Evolutionary conservation across 495 filamentous ascomycete genomes (phyloP).

Genomic region (Podospora bellae-mahoneyi): DNA sequence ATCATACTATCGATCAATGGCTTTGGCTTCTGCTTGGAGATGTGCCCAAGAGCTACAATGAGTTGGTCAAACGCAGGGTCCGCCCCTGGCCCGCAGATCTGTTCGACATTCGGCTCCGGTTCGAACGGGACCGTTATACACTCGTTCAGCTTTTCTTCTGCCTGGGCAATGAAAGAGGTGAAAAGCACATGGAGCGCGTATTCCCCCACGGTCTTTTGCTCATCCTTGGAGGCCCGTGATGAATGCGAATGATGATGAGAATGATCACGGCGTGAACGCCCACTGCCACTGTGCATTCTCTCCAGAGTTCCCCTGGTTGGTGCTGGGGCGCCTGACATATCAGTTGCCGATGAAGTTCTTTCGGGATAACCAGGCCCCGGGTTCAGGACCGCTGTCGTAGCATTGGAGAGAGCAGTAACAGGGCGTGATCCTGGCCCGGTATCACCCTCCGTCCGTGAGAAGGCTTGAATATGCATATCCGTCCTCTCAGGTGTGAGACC

Average conservation of each 20-base stretch:
- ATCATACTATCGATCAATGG: slow-evolving; percentile 96
- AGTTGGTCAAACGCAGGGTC: slow-evolving; percentile 94
- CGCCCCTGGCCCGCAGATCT: slow-evolving; percentile 82
- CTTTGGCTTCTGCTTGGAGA: slow-evolving; percentile 89
- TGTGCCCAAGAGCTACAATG: slow-evolving; percentile 87
- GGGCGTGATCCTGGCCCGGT: slow-evolving; percentile 34
- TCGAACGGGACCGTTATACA: slow-evolving; percentile 71
- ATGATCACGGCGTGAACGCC: slow-evolving; percentile 64
- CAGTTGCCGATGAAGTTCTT: slow-evolving; percentile 33
- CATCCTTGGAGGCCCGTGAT: slow-evolving; percentile 61
- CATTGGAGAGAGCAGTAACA: slow-evolving; percentile 40
- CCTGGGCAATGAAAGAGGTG: slow-evolving; percentile 81
- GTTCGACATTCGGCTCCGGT: slow-evolving; percentile 75
- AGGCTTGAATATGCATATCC: slow-evolving; percentile 42
- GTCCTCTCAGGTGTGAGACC: slow-evolving; percentile 44
- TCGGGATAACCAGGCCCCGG: slow-evolving; percentile 36
- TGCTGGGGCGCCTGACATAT: slow-evolving; percentile 21
- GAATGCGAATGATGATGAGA: slow-evolving; percentile 81
- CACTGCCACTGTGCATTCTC: slow-evolving; percentile 62
- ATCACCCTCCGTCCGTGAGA: slow-evolving; percentile 44
- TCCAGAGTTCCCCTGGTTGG: slow-evolving; percentile 52
- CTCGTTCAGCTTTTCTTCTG: slow-evolving; percentile 88
- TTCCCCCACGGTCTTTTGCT: slow-evolving; percentile 88
- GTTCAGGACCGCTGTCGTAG: slow-evolving; percentile 33
- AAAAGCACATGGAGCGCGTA: slow-evolving; percentile 96